Base-by-base conservation (phyloP, 2,329 filamentous ascomycete species). In the Orbilia blumenaviensis region DNA sequence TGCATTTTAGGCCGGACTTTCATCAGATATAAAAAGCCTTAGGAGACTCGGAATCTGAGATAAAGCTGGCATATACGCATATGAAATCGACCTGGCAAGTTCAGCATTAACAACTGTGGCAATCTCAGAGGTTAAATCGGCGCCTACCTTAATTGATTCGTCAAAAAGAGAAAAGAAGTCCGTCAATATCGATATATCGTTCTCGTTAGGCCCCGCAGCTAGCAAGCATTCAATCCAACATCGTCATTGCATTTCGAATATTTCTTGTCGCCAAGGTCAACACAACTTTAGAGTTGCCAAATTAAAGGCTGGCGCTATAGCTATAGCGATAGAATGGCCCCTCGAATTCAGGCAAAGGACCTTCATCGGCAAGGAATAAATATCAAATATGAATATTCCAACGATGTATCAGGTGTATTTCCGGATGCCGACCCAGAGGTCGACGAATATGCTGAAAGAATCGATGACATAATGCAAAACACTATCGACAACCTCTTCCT, bases 331-430 rank as follows among this genome's bases (percentile, higher is more conserved):
- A 9, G 36, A 16, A 75, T 76, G 72, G 64, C 72, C 7, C 72
- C 72, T 14, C 72, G 72, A 41, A 76, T 76, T 32, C 58, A 66
- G 29, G 72, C 64, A 10, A 64, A 60, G 23, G 72, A 76, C 58
- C 48, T 76, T n/a, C 29, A 41, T 23, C 18, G 52, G 34, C 69
- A 74, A 44, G 63, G 34, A 23, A 16, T 76, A 29, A 63, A 76
- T 44, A 69, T 76, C 23, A 69, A 76, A 44, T 76, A 76, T 25
- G 64, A 76, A 32, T 66, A 60, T 29, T 48, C 72, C 34, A 29
- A n/a, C 9, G 64, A 76, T 61, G 56, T 69, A 52, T 64, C 64
- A 50, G 16, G 27, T 12, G 23, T 76, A 7, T 76, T 76, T 23
- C 64, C 64, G 3, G 12, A 10, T 2, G 60, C 48, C 4, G 32